Percentiles rank a stretch among this genome's conserved stretches.
These are phyloP conservation scores for Trypanosoma platydactyli DNA, from an alignment of 208 protist species.

Conservation along the genomic window DNA sequence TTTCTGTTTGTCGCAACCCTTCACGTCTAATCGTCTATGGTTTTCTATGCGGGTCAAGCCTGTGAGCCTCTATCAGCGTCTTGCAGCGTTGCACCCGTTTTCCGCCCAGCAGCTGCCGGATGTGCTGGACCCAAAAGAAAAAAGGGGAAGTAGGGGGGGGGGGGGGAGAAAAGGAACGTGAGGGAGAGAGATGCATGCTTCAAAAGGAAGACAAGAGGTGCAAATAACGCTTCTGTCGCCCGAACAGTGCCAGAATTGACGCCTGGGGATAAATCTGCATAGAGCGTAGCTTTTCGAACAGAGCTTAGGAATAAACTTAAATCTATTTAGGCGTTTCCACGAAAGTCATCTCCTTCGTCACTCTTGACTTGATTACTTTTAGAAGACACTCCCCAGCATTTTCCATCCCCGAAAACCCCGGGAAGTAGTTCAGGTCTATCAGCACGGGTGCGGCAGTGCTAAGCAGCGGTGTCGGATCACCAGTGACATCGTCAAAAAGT, in stretches of 20 bases:
- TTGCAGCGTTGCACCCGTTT: too few species aligned
- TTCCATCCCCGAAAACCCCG: slow-evolving; percentile 65
- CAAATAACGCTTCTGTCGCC: too few species aligned
- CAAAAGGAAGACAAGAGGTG: too few species aligned
- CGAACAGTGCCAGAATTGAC: too few species aligned
- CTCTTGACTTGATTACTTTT: slow-evolving; percentile 36
- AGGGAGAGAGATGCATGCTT: too few species aligned
- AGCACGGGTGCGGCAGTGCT: slow-evolving; percentile 53
- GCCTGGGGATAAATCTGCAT: too few species aligned
- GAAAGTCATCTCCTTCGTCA: neutral
- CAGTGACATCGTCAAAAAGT: slow-evolving; percentile 66
- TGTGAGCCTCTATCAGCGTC: too few species aligned
- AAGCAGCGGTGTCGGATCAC: slow-evolving; percentile 52
- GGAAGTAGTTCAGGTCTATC: slow-evolving; percentile 90
- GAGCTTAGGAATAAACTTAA: neutral
- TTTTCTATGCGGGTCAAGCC: neutral
- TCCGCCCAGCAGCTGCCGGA: too few species aligned
- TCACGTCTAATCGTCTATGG: neutral
- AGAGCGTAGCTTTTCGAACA: neutral
- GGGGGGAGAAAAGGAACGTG: too few species aligned
- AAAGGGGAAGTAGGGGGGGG: too few species aligned
- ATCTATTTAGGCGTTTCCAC: neutral
- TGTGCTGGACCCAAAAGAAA: too few species aligned
- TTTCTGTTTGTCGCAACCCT: neutral
- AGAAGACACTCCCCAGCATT: slow-evolving; percentile 48